Evolutionary conservation across 108 stramenopile species (phyloP).

Genomic region (Fragilariopsis cylindrus): DNA sequence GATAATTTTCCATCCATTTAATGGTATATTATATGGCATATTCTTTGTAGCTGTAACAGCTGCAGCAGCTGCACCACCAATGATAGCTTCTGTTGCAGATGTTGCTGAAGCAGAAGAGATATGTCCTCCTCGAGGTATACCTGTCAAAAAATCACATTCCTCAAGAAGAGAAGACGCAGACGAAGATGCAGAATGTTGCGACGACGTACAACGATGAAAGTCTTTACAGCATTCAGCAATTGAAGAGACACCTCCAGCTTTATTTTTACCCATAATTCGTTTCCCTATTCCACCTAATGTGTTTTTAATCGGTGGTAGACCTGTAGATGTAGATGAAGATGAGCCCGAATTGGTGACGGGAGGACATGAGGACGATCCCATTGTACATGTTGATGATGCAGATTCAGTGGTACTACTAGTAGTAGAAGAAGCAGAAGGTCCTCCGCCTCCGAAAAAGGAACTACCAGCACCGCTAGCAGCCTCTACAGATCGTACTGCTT

Average conservation of each 20-base stretch:
- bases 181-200: background rate
- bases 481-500: conserved; percentile 32
- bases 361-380: too few species aligned
- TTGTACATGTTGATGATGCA: too few species aligned
- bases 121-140: conserved; percentile 11
- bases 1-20: conserved; percentile 88
- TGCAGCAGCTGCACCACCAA: conserved; percentile 4
- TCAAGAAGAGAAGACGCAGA: background rate
- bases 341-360: too few species aligned
- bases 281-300: too few species aligned
- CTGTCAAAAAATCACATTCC: background rate
- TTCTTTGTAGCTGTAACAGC: conserved; percentile 13
- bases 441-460: background rate
- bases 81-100: background rate
- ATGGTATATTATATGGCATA: conserved; percentile 66
- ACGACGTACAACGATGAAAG: conserved; percentile 19
- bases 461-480: background rate
- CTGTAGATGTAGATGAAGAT: too few species aligned
- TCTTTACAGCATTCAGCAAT: conserved; percentile 25
- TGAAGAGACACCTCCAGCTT: too few species aligned
- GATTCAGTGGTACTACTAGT: too few species aligned
- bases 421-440: too few species aligned
- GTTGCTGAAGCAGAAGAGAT: background rate
- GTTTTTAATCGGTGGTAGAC: too few species aligned
- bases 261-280: too few species aligned